Evolutionary conservation across 257 asterid genomes (phyloP), one percentile per base, ranked within the genome.

Genomic region (Petunia secreta): DNA sequence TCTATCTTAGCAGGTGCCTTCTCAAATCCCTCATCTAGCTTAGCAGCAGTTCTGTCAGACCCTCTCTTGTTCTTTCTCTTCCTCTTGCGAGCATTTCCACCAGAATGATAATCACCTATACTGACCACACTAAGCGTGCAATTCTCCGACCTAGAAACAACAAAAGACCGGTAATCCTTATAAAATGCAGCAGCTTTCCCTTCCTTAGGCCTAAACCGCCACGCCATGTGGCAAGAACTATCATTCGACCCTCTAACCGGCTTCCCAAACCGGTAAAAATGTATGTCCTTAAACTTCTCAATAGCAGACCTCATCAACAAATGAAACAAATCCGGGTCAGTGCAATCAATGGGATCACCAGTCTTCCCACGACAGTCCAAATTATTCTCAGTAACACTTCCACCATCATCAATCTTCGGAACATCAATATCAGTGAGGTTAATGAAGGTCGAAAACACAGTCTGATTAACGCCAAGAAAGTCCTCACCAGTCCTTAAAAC

Each of bases 401-500:
- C 73, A n/a, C 13, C 38, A 6, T 1, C 73, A 15, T 1, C 10
- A 4, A 58, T 3, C 25, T 80, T 83, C 68, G 85, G 90, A 6
- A 82, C 58, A 63, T 91, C 99, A 41, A 93, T 96, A 84, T 93
- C 99, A 2, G 94, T 91, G 15, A 95, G 83, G 90, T 95, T 95
- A 43, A 93, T 89, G 77, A 92, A 90, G 8, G 92, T 68, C 1
- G 81, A 89, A 34, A 95, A 92, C 5, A 86, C 97, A 0, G 97
- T 93, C 85, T 93, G 98, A 83, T 95, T 90, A 25, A 88, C 75
- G 46, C 87, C 83, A 65, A 93, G 91, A 65, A 95, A 95, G 83
- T 95, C 98, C 94, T 95, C 98, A 40, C 99, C 99, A 37, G 99
- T 95, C 89, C 87, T 91, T 7, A 95, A 92, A 59, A 93, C 94